phyloP scores from a whole-genome alignment of 2,329 filamentous ascomycete species.

The Lasiodiplodia citricola region DNA sequence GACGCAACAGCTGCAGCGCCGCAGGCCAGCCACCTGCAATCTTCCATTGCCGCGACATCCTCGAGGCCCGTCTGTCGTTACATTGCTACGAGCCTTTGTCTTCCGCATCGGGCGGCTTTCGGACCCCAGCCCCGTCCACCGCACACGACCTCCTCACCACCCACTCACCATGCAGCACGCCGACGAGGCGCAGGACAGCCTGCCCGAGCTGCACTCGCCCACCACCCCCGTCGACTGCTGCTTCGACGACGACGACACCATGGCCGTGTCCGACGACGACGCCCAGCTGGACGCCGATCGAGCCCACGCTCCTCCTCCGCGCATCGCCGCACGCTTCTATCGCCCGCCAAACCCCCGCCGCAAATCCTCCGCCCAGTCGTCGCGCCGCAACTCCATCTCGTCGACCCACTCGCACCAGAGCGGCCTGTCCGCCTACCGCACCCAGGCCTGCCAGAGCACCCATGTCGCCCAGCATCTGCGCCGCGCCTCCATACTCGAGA shows the following conservation, averaged over 20 bases:
- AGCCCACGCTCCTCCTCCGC: conserved; percentile 70
- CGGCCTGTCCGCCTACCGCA: conserved; percentile 56
- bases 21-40: conserved; percentile 2
- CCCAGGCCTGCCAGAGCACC: conserved; percentile 69
- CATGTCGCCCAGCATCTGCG: conserved; percentile 79
- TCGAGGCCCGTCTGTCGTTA: neutral
- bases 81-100: neutral
- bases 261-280: conserved; percentile 47
- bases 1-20: conserved; percentile 20
- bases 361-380: conserved; percentile 73
- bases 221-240: conserved; percentile 42
- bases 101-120: conserved; percentile 6
- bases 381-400: conserved; percentile 79
- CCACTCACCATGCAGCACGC: conserved; percentile 15
- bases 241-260: conserved; percentile 46
- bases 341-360: conserved; percentile 68
- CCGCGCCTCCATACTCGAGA: conserved; percentile 79
- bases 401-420: conserved; percentile 75
- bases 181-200: conserved; percentile 25
- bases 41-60: neutral
- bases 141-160: conserved; percentile 7
- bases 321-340: conserved; percentile 80
- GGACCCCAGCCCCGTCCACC: conserved; percentile 7
- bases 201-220: conserved; percentile 23
- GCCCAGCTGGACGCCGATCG: conserved; percentile 38